Base-by-base conservation (phyloP, 345 rosid genomes). In the Alliaria petiolata region DNA sequence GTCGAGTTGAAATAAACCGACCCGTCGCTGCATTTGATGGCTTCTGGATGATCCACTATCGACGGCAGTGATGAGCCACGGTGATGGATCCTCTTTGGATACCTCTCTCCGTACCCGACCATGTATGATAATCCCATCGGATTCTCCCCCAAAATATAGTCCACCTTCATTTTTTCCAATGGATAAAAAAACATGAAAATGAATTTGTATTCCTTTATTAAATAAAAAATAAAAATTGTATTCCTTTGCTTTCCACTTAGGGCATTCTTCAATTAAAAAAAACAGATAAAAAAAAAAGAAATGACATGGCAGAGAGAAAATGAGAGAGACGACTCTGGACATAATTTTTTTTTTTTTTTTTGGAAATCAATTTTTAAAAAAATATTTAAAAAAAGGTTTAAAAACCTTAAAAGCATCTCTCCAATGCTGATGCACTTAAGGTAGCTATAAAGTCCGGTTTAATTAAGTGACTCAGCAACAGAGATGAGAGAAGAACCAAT, bases 131-230 rank as follows among this genome's bases (percentile, higher is more conserved):
- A 52, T 55, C 89, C 93, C 81, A 76, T 74, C 0, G 96, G 98
- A 64, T 95, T 95, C n/a, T 91, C 86, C 0, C 99, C 99, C 76
- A 95, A 59, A 30, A 95, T 85, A 83, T 95, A 95, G 80, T 95
- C 97, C 72, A 77, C 80, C 79, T 76, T 69, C 70, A 66, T n/a
- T 74, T 50, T 28, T 2, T 26, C n/a, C n/a, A n/a, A n/a, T n/a
- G n/a, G n/a, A n/a, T n/a, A n/a, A n/a, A n/a, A n/a, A n/a, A n/a
- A n/a, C 28, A 16, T 7, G 22, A 45, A 3, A 16, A 16, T 54
- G 12, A 54, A 33, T 54, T 15, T 54, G n/a, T n/a, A n/a, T n/a
- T n/a, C n/a, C n/a, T n/a, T n/a, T n/a, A n/a, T n/a, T n/a, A n/a
- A n/a, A n/a, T n/a, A n/a, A n/a, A n/a, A n/a, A n/a, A n/a, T n/a